phyloP scores from a whole-genome alignment of 306 rosid genomes.

The Acacia acuminata region DNA sequence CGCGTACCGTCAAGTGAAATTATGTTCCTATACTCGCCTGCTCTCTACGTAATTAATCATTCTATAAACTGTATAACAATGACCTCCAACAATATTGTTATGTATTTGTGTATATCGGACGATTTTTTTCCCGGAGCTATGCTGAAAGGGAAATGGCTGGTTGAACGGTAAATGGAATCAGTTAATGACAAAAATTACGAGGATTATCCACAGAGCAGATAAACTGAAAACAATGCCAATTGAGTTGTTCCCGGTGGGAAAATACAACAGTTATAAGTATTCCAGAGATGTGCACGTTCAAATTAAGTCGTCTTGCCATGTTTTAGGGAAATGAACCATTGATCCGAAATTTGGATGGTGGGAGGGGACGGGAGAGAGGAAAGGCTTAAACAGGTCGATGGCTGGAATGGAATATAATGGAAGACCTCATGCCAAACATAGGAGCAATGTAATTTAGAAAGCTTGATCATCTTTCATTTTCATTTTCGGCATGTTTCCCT shows the following conservation, averaged over 20 bases:
- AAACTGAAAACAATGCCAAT: background rate
- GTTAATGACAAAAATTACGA: background rate
- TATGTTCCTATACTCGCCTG: background rate
- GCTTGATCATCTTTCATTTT: background rate
- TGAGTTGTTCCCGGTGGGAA: background rate
- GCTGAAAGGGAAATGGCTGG: background rate
- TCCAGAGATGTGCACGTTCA: background rate
- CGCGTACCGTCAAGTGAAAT: background rate
- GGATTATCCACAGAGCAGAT: background rate
- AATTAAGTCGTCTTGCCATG: background rate
- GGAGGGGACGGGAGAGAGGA: background rate
- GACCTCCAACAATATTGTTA: background rate
- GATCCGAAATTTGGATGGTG: background rate
- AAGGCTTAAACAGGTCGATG: background rate
- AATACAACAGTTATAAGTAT: background rate
- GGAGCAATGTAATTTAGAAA: background rate
- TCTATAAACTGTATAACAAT: background rate
- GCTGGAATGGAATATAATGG: background rate
- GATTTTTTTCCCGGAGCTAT: background rate
- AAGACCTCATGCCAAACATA: background rate
- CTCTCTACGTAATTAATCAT: background rate
- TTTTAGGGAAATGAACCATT: background rate
- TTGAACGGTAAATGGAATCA: background rate
- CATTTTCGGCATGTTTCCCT: background rate
- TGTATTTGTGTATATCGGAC: background rate